These are phyloP conservation scores for Arctium lappa DNA, from an alignment of 129 eudicot genomes.

Conservation along the genomic window DNA sequence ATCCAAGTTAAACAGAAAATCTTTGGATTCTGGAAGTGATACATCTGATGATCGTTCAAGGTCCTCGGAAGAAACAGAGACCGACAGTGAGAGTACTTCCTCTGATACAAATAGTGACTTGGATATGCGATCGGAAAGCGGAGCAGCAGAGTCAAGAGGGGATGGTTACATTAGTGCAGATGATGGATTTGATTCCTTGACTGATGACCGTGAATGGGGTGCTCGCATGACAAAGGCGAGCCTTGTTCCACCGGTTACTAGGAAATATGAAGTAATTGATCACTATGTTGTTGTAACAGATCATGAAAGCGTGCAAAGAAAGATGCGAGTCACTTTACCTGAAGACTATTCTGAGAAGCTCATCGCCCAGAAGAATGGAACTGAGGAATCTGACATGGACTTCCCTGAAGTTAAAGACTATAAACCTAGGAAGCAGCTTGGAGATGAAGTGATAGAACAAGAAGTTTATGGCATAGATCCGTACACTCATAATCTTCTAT, in stretches of 20 bases:
- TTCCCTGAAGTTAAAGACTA: constrained; percentile 91
- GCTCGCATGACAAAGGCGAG: constrained; percentile 99
- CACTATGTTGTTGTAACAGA: constrained; percentile 84
- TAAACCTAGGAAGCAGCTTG: constrained; percentile 87
- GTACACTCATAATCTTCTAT: constrained; percentile 85
- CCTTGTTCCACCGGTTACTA: constrained; percentile 96
- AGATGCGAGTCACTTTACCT: constrained; percentile 86
- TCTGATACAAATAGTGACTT: constrained; percentile 66
- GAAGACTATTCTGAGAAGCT: constrained; percentile 86
- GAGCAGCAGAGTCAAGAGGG: constrained; percentile 44
- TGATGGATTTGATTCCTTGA: constrained; percentile 56
- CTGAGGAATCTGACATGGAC: constrained; percentile 94
- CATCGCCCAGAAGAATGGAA: constrained; percentile 71
- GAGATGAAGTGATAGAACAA: constrained; percentile 92
- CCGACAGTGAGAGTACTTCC: constrained; percentile 52
- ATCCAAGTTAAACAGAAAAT: constrained; percentile 63
- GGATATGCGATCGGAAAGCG: constrained; percentile 44
- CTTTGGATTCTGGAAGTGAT: constrained; percentile 64
- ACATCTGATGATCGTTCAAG: constrained; percentile 72
- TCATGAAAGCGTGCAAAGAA: constrained; percentile 79
- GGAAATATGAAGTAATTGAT: constrained; percentile 92
- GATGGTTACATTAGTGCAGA: constrained; percentile 49
- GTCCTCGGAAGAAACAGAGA: constrained; percentile 64
- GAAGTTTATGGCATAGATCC: constrained; percentile 99
- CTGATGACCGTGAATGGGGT: constrained; percentile 98